Conservation (phyloP, 208 protist genomes). For the Acanthamoeba culbertsoni region DNA sequence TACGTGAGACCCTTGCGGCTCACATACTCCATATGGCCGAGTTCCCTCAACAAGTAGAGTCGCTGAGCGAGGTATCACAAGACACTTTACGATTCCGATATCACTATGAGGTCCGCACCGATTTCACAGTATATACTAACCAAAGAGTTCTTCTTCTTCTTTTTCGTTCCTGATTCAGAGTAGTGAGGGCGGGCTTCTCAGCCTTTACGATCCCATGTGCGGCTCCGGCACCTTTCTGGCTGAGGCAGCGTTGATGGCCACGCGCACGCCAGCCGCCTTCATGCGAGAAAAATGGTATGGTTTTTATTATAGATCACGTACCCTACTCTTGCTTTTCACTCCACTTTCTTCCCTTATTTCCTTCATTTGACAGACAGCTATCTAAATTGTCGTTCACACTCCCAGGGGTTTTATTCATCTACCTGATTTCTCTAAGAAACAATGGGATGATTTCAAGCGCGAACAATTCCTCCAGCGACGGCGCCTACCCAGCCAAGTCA, state of each 20-base stretch:
- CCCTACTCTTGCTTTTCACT: background rate
- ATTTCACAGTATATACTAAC: background rate
- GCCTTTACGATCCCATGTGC: conserved; percentile 37
- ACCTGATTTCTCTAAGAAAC: background rate
- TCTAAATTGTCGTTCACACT: background rate
- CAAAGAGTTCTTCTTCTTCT: no score
- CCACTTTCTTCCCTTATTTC: background rate
- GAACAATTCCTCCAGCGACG: background rate
- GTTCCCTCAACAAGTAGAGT: background rate
- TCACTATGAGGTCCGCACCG: background rate
- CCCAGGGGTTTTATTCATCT: conserved; percentile 6
- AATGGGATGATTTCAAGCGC: conserved; percentile 18
- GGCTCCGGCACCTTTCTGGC: conserved; percentile 38
- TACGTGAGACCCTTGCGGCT: conserved; percentile 7
- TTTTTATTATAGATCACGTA: background rate
- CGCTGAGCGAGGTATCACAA: no score
- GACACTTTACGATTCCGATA: no score
- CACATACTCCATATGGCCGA: conserved; percentile 19
- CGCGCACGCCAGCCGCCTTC: background rate
- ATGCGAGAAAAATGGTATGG: conserved; percentile 1
- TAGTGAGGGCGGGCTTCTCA: background rate
- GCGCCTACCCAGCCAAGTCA: background rate
- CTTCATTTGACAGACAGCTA: background rate
- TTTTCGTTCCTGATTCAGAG: no score
- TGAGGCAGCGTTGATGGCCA: conserved; percentile 42